Conservation (phyloP, 331 rosid genomes). For the Dryas integrifolia region DNA sequence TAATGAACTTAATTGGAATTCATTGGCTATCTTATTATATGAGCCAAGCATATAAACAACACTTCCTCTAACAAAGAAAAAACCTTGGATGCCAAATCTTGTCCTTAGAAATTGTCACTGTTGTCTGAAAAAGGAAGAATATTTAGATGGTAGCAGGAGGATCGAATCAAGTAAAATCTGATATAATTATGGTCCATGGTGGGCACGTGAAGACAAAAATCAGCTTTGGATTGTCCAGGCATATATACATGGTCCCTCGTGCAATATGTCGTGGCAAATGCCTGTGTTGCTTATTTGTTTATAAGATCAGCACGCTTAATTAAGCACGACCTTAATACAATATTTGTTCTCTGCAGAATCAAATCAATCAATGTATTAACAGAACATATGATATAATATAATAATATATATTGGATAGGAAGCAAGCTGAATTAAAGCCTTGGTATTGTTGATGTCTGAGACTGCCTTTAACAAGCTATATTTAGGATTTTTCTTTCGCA, state of each 20-base stretch:
- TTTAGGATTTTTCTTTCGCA: no score
- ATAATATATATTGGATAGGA: no score
- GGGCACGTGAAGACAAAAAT: conserved; percentile 14
- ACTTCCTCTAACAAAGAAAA: no score
- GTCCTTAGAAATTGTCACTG: not conserved
- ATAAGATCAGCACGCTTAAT: no score
- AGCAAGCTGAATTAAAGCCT: no score
- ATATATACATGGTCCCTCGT: not conserved
- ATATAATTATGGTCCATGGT: not conserved
- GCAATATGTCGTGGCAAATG: not conserved
- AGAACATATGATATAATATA: not conserved
- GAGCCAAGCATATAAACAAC: no score
- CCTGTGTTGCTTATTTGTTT: not conserved
- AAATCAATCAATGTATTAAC: not conserved
- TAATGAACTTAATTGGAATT: no score
- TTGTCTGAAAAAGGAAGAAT: no score
- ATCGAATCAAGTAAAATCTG: not conserved
- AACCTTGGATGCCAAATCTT: not conserved
- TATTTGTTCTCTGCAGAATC: not conserved
- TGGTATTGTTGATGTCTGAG: no score
- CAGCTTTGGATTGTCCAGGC: conserved; percentile 18
- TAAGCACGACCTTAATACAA: not conserved
- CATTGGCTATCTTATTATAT: no score
- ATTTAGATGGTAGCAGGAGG: no score
- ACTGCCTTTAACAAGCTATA: no score